Evolutionary conservation across 495 filamentous ascomycete species (phyloP), one percentile per base, ranked within the genome.

Genomic region (Aspergillus panamensis): DNA sequence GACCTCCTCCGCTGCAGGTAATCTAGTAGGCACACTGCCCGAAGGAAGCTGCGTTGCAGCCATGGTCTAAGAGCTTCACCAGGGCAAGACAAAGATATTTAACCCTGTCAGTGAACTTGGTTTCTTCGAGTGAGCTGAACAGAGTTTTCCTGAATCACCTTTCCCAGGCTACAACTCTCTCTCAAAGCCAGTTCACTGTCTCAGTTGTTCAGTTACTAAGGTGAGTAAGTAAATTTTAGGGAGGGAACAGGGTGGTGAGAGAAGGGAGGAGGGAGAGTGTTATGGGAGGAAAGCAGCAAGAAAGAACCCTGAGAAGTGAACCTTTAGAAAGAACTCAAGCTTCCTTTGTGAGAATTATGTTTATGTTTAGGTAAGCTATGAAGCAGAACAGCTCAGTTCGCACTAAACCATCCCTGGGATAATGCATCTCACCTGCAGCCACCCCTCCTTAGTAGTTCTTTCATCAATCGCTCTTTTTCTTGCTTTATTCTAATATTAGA

Each of bases 21-120:
- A 55, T 35, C 67, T 61, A 44, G 65, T 42, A 62, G 72, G 45
- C 51, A 66, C 60, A 58, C 68, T 64, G 60, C 67, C 67, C 62
- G 74, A 39, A 59, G 68, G 57, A 67, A 73, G 65, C 56, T 75
- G 73, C 43, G 72, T 63, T 63, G 70, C 59, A 45, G 72, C 71
- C 76, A 78, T 78, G 69, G 61, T 63, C 62, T 55, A 63, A 51
- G 12, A 56, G 19, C 9, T 39, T 29, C 19, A n/a, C 32, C 21
- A 20, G 21, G 17, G 55, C 25, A 47, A 47, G 51, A 43, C 53
- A 39, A 25, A 19, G 20, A 19, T 20, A 45, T 20, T 47, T 45
- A 39, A 35, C 56, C 48, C 56, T 58, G 49, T 21, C 19, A 20
- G 19, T 45, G 42, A 45, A 21, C 9, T 10, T 21, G 42, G 42